Evolutionary conservation across 1,284 basidiomycete genomes (phyloP).

Genomic region (Athelia psychrophila): DNA sequence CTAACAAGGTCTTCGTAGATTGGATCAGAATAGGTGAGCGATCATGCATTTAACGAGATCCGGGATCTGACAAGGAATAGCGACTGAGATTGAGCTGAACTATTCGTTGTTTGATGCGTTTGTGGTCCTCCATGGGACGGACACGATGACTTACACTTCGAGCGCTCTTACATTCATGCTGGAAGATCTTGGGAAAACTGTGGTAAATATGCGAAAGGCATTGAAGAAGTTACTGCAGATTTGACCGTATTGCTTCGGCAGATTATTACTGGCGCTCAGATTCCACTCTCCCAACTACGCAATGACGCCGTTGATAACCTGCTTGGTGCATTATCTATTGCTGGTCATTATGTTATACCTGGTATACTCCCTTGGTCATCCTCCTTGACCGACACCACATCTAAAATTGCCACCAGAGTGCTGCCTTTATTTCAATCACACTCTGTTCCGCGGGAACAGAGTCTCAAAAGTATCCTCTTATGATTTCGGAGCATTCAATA

Average conservation of each 20-base stretch:
- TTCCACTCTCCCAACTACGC: conserved; percentile 83
- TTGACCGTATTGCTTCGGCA: conserved; percentile 20
- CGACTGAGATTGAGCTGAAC: conserved; percentile 89
- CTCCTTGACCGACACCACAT: background rate
- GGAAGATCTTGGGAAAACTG: conserved; percentile 88
- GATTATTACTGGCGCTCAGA: conserved; percentile 92
- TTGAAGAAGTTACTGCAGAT: background rate
- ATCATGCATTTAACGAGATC: too few relatives aligned
- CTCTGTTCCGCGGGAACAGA: conserved; percentile 83
- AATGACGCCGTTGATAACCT: conserved; percentile 92
- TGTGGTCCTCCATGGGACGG: conserved; percentile 89
- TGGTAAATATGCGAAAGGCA: conserved; percentile 42
- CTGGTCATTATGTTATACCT: conserved; percentile 89
- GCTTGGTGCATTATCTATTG: conserved; percentile 84
- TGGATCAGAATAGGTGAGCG: conserved; percentile 93
- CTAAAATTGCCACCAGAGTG: conserved; percentile 49
- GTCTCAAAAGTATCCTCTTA: conserved; percentile 85
- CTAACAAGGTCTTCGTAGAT: conserved; percentile 42
- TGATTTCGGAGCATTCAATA: conserved; percentile 84
- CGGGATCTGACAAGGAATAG: too few relatives aligned
- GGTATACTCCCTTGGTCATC: conserved; percentile 43
- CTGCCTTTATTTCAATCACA: conserved; percentile 87
- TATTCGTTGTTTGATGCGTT: conserved; percentile 86
- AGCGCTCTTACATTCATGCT: conserved; percentile 87
- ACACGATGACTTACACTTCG: conserved; percentile 89